Percentiles rank a stretch among this genome's conserved stretches.
phyloP scores from a whole-genome alignment of 345 rosid species.

The Eucalyptus erythrocorys region DNA sequence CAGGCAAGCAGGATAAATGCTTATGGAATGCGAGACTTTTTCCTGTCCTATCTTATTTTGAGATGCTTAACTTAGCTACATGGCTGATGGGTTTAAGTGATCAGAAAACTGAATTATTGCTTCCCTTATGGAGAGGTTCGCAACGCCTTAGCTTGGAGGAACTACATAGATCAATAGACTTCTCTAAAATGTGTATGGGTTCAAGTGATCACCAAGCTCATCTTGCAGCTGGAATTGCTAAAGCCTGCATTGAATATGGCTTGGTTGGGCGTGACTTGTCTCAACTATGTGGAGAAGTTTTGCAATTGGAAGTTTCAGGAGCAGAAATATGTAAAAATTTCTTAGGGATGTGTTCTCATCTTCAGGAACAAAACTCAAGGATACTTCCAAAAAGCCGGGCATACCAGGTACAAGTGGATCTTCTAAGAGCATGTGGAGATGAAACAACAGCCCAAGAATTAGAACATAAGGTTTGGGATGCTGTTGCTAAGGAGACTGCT shows the following conservation, averaged over 20 bases:
- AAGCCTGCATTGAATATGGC: constrained; percentile 84
- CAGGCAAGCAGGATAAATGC: constrained; percentile 48
- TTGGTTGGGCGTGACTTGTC: constrained; percentile 78
- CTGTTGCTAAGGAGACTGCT: constrained; percentile 97
- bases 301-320: constrained; percentile 58
- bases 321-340: constrained; percentile 56
- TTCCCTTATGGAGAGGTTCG: constrained; percentile 64
- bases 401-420: constrained; percentile 90
- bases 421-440: constrained; percentile 69
- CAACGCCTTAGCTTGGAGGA: constrained; percentile 91
- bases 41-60: constrained; percentile 58
- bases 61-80: constrained; percentile 68
- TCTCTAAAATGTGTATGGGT: constrained; percentile 69
- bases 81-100: constrained; percentile 91
- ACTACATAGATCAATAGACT: constrained; percentile 85
- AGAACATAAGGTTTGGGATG: constrained; percentile 77
- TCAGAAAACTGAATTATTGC: constrained; percentile 19
- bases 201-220: constrained; percentile 89
- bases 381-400: constrained; percentile 86
- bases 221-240: constrained; percentile 90
- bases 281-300: constrained; percentile 77
- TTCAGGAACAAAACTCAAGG: constrained; percentile 70
- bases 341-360: constrained; percentile 54
- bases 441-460: constrained; percentile 41
- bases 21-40: constrained; percentile 92